Percentiles rank a stretch among this genome's conserved stretches.
phyloP scores from a whole-genome alignment of 768 basidiomycete species.

The Tylopilus balloui region DNA sequence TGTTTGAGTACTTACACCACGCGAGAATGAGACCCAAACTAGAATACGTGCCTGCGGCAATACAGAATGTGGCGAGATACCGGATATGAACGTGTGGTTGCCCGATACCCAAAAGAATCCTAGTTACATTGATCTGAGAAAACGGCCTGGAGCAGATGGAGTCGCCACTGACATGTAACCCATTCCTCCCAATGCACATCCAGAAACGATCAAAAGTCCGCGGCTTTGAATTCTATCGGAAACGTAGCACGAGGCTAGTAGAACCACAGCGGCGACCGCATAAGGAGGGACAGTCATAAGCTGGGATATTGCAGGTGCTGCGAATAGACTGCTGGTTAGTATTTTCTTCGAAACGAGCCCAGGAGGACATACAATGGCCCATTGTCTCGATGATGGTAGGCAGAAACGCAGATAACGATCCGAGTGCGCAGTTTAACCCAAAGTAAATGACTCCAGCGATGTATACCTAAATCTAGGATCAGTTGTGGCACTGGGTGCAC shows the following conservation, averaged over 20 bases:
- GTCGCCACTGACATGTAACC: slow-evolving; percentile 38
- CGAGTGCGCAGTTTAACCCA: slow-evolving; percentile 44
- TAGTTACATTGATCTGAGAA: slow-evolving; percentile 3
- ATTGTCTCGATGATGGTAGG: slow-evolving; percentile 53
- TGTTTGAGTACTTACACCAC: slow-evolving; percentile 38
- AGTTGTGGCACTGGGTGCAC: background rate
- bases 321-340: too few relatives aligned
- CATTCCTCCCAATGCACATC: slow-evolving; percentile 33
- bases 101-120: slow-evolving; percentile 34
- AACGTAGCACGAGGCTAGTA: slow-evolving; percentile 34
- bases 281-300: slow-evolving; percentile 54
- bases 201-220: slow-evolving; percentile 33
- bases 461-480: slow-evolving; percentile 33
- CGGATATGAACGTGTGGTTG: slow-evolving; percentile 33
- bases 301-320: slow-evolving; percentile 43
- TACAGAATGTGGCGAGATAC: slow-evolving; percentile 45
- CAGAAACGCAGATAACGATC: slow-evolving; percentile 49
- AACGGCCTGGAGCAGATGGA: background rate
- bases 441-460: slow-evolving; percentile 47
- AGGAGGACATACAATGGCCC: slow-evolving; percentile 37
- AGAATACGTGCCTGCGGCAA: slow-evolving; percentile 44
- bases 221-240: slow-evolving; percentile 45
- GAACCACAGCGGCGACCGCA: slow-evolving; percentile 37
- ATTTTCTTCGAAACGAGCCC: too few relatives aligned
- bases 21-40: slow-evolving; percentile 43